Evolutionary conservation across 768 basidiomycete species (phyloP).

Genomic region (Pulveroboletus sp.): DNA sequence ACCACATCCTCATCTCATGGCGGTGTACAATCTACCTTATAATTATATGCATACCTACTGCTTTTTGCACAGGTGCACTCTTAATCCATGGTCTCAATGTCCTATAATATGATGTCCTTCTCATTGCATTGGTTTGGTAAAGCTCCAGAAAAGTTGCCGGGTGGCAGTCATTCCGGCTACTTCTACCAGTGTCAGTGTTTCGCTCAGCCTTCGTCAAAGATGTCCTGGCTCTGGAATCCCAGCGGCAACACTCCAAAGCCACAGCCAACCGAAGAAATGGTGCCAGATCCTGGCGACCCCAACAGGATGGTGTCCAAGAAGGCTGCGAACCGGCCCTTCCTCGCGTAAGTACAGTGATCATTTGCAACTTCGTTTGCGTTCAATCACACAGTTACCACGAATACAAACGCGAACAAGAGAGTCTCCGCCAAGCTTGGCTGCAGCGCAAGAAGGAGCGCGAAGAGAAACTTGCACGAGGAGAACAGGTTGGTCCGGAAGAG

Average conservation of each 20-base stretch:
- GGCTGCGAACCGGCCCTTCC: slow-evolving; percentile 81
- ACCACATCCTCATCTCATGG: slow-evolving; percentile 21
- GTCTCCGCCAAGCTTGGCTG: slow-evolving; percentile 60
- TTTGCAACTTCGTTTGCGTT: neutral
- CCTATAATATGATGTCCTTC: slow-evolving; percentile 15
- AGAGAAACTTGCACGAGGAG: slow-evolving; percentile 70
- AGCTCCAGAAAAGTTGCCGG: neutral
- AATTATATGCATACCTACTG: slow-evolving; percentile 34
- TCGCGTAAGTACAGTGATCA: slow-evolving; percentile 53
- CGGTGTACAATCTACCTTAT: slow-evolving; percentile 37
- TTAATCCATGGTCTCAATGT: slow-evolving; percentile 26
- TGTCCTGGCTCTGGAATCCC: slow-evolving; percentile 67
- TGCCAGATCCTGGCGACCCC: slow-evolving; percentile 61
- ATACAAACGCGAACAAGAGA: slow-evolving; percentile 61
- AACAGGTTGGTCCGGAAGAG: slow-evolving; percentile 69
- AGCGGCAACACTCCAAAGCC: slow-evolving; percentile 36
- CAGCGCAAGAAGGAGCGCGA: slow-evolving; percentile 70
- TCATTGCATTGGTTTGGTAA: slow-evolving; percentile 2
- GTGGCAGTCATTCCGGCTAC: neutral
- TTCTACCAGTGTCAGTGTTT: neutral
- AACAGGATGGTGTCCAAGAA: slow-evolving; percentile 76
- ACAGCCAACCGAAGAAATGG: slow-evolving; percentile 46
- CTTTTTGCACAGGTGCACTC: slow-evolving; percentile 28
- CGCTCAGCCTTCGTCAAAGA: slow-evolving; percentile 21
- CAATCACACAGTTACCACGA: slow-evolving; percentile 53